Conservation (phyloP, 441 rosid species). For the Erodium trifolium region DNA sequence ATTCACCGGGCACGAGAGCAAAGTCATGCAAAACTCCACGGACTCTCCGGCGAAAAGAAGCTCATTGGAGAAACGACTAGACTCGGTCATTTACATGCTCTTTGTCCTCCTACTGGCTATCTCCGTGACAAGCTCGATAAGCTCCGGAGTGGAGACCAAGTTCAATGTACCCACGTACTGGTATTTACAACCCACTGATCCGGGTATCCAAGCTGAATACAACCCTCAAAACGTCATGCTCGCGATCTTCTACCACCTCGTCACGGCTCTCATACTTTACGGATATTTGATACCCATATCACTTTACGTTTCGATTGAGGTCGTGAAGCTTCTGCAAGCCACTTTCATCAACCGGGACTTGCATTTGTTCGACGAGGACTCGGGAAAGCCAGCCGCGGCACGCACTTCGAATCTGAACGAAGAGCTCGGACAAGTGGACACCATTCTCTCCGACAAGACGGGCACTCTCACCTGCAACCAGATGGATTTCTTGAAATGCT, state of each 20-base stretch:
- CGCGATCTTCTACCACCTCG: slow-evolving; percentile 57
- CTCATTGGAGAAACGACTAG: slow-evolving; percentile 76
- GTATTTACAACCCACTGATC: slow-evolving; percentile 66
- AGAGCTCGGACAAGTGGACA: slow-evolving; percentile 97
- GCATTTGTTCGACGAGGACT: slow-evolving; percentile 78
- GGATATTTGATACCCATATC: slow-evolving; percentile 92
- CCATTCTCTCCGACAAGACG: slow-evolving; percentile 90
- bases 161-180: slow-evolving; percentile 51
- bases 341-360: slow-evolving; percentile 74
- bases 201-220: slow-evolving; percentile 52
- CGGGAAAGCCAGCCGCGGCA: slow-evolving; percentile 88
- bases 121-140: slow-evolving; percentile 55
- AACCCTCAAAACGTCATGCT: slow-evolving; percentile 47
- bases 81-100: slow-evolving; percentile 62
- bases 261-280: slow-evolving; percentile 80
- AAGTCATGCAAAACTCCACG: slow-evolving; percentile 87
- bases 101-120: slow-evolving; percentile 54
- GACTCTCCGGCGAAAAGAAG: slow-evolving; percentile 94
- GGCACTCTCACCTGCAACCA: slow-evolving; percentile 98
- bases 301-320: slow-evolving; percentile 85
- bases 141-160: slow-evolving; percentile 63
- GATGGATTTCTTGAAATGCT: slow-evolving; percentile 92
- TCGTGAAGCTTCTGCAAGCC: slow-evolving; percentile 90
- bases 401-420: slow-evolving; percentile 96
- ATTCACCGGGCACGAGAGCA: slow-evolving; percentile 87